Evolutionary conservation across 208 protist species (phyloP).

Genomic region (Crithidia thermophila): DNA sequence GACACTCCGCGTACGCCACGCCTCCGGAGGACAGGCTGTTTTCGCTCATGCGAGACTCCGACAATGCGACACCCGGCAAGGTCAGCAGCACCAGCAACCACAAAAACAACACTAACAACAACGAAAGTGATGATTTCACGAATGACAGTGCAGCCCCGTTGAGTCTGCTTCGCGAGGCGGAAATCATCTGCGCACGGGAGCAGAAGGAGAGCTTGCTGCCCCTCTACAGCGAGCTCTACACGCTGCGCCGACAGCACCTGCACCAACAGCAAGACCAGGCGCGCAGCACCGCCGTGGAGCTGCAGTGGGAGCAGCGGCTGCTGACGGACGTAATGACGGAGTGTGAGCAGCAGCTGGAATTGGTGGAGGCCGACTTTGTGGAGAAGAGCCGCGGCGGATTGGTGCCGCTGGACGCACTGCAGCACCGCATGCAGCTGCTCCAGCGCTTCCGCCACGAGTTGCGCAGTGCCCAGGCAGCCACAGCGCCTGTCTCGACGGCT

Average conservation of each 20-base stretch:
- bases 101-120: too few relatives aligned
- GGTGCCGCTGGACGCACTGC: slow-evolving; percentile 23
- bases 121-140: not conserved
- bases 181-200: slow-evolving; percentile 48
- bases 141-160: not conserved
- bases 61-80: too few relatives aligned
- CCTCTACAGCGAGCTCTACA: slow-evolving; percentile 59
- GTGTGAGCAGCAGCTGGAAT: slow-evolving; percentile 32
- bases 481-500: not conserved
- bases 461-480: not conserved
- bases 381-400: slow-evolving; percentile 8
- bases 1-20: too few relatives aligned
- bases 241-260: slow-evolving; percentile 35
- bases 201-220: slow-evolving; percentile 39
- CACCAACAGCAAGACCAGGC: slow-evolving; percentile 18
- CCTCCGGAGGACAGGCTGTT: too few relatives aligned
- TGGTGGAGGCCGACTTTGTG: slow-evolving; percentile 22
- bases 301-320: slow-evolving; percentile 34
- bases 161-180: slow-evolving; percentile 38
- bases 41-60: too few relatives aligned
- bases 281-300: slow-evolving; percentile 20
- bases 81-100: not conserved
- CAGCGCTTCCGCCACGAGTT: slow-evolving; percentile 13
- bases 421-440: slow-evolving; percentile 20
- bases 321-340: slow-evolving; percentile 27